Evolutionary conservation across 75 land plant species (phyloP), one percentile per base, ranked within the genome.

Genomic region (Chamaecyparis obtusa): DNA sequence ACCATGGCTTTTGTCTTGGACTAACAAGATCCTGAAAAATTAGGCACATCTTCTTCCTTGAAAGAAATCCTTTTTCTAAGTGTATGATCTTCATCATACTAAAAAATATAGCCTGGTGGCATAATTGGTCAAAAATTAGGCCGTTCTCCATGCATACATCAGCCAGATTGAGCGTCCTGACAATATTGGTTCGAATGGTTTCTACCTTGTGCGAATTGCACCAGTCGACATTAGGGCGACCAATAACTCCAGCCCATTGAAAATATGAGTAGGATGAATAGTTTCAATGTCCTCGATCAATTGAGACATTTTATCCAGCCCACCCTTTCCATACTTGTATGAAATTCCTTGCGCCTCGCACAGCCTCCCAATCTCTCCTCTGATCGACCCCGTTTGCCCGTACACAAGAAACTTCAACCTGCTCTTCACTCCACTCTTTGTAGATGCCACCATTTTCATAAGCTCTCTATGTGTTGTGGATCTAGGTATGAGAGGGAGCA

Each of bases 1-100:
- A 94, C 95, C 96, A 95, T 95, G 46, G 95, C 95, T 79, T 92
- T 93, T 64, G 96, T 95, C 89, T 94, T 93, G 78, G 96, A 93
- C 67, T 94, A 93, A 84, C 89, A 93, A 30, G 95, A 94, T 5
- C 95, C 96, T 56, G 33, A 69, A 85, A 95, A 95, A 86, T 95
- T 95, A 5, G 96, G 93, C 75, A 75, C 84, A 43, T 95, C 95
- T 77, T 95, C 96, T 86, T 95, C 96, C 88, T 88, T 94, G 84
- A 91, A 95, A 1, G 95, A 92, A 71, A 93, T 87, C 9, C 93
- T 95, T 21, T 91, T 91, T 1, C 93, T 92, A 5, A 88, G 43
- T 1, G 92, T 91, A 67, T 92, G 95, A n/a, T 35, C 78, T 33
- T 88, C 92, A 87, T 95, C 95, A 77, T 95, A 93, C 91, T 95